phyloP scores from a whole-genome alignment of 257 asterid genomes.

The Solanum paucissectum region DNA sequence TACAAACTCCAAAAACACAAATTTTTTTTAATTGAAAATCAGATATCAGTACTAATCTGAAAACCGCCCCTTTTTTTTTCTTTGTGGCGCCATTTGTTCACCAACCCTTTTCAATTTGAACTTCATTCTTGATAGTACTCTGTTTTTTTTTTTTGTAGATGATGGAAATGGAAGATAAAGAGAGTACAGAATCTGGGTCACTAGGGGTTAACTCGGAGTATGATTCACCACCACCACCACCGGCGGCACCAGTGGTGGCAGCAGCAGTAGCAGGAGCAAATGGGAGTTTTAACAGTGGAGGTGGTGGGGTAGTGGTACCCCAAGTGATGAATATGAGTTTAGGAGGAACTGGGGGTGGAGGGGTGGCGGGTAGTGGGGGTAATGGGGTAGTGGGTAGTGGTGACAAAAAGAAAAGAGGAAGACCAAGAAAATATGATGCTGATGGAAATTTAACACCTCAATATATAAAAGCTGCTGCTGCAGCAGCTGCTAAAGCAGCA shows the following conservation, averaged over 20 bases:
- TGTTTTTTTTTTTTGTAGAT: background rate
- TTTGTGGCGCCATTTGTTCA: slow-evolving; percentile 61
- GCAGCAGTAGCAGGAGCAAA: slow-evolving; percentile 9
- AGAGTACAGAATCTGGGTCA: slow-evolving; percentile 68
- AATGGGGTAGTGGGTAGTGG: slow-evolving; percentile 16
- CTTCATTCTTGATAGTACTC: background rate
- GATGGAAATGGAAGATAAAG: slow-evolving; percentile 58
- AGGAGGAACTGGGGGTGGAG: slow-evolving; percentile 4
- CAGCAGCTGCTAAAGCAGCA: slow-evolving; percentile 11
- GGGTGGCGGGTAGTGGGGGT: slow-evolving; percentile 13
- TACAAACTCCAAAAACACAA: slow-evolving; percentile 20
- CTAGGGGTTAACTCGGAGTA: slow-evolving; percentile 33
- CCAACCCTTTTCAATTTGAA: slow-evolving; percentile 16
- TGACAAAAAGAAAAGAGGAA: slow-evolving; percentile 68
- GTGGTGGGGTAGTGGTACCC: slow-evolving; percentile 20
- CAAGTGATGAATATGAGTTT: slow-evolving; percentile 17
- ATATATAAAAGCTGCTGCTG: slow-evolving; percentile 18
- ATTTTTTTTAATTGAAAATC: background rate
- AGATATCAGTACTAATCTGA: background rate
- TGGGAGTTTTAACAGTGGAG: slow-evolving; percentile 5
- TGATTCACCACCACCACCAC: slow-evolving; percentile 34
- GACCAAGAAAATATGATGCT: slow-evolving; percentile 81
- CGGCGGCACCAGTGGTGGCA: slow-evolving; percentile 15
- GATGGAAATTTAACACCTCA: slow-evolving; percentile 67
- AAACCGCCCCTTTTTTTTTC: slow-evolving; percentile 7